Base-by-base conservation (phyloP, 768 basidiomycete species). In the Hygrocybe coccinea region DNA sequence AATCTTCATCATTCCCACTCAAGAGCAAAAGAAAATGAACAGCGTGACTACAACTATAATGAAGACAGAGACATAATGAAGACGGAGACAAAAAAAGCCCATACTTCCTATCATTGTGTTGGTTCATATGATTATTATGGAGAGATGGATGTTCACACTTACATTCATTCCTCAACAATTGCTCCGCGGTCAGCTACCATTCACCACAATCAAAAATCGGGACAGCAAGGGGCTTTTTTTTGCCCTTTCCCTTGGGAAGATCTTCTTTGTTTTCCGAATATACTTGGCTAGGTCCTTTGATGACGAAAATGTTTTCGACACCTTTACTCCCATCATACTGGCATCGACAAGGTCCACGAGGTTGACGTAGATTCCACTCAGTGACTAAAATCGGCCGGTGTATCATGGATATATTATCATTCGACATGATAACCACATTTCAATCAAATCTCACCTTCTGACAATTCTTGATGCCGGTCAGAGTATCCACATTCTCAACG, bases 291-390 rank as follows among this genome's bases (percentile, higher is more conserved):
- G 33, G 3, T 12, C 45, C 45, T 52, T 55, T 12, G n/a, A 8
- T 8, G 21, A 44, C 9, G 34, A 54, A 52, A 56, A 63, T 25
- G 36, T 56, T 33, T 50, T 52, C 11, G n/a, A 15, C 44, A 56
- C 56, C 14, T 51, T 50, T 19, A 7, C 44, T 21, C 55, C 60
- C 12, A 56, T 52, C 14, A 38, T 24, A 9, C 35, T 54, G 2
- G 61, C 56, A 19, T 62, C 61, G 7, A 59, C 61, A 22, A 63
- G 50, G 53, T 63, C 62, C 12, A 63, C 62, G 36, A 63, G 52
- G 24, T 63, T 63, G 15, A 63, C 60, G 22, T 35, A 63, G n/a
- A 15, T 54, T 6, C 62, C 60, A 9, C 46, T 50, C 8, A 63
- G 53, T 1, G 56, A 48, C 62, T 63, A 48, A 6, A 17, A 9